Evolutionary conservation across 192 early-diverging fungal genomes (phyloP).

Genomic region (Pecoramyces ruminantium): DNA sequence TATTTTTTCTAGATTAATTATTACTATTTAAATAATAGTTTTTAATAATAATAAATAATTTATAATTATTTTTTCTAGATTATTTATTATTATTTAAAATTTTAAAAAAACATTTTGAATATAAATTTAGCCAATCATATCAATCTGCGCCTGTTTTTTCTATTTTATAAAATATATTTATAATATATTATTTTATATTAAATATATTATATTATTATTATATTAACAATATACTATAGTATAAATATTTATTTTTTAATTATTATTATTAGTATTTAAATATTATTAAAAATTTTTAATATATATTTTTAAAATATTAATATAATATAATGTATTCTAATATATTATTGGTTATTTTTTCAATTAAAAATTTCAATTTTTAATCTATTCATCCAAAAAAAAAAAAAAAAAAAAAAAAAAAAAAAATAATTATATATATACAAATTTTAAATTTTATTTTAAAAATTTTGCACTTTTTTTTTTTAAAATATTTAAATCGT

Average conservation of each 20-base stretch:
- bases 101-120: neutral
- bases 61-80: neutral
- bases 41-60: too few species aligned
- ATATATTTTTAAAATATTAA: neutral
- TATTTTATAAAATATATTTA: neutral
- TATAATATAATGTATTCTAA: neutral
- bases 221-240: too few species aligned
- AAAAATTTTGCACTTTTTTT: neutral
- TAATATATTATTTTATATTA: neutral
- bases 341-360: neutral
- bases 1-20: too few species aligned
- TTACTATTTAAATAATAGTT: too few species aligned
- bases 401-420: neutral
- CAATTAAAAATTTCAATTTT: neutral
- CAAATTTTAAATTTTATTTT: too few species aligned
- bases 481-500: neutral
- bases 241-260: too few species aligned
- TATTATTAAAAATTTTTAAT: too few species aligned
- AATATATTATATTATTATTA: neutral
- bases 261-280: too few species aligned
- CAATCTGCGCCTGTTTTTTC: neutral
- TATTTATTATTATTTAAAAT: neutral
- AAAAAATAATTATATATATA: too few species aligned
- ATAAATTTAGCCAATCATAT: neutral
- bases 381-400: neutral